These are phyloP conservation scores for Cladorrhinum samala DNA, from an alignment of 495 filamentous ascomycete species.

Conservation along the genomic window DNA sequence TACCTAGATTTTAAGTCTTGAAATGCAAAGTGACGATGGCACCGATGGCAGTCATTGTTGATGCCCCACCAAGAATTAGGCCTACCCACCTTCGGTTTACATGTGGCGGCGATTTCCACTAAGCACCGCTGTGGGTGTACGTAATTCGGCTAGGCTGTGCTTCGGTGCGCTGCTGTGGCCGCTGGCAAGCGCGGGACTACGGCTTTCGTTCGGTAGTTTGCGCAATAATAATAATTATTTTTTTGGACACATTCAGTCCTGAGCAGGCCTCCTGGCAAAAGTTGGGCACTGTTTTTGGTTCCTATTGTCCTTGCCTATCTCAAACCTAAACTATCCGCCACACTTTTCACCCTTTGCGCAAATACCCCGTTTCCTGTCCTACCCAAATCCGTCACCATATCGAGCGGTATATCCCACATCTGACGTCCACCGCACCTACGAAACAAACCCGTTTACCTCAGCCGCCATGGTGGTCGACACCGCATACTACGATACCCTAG, in stretches of 20 bases:
- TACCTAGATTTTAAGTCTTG: too few relatives aligned
- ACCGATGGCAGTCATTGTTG: background rate
- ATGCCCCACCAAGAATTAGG: slow-evolving; percentile 6
- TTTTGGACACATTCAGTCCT: background rate
- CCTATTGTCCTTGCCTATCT: background rate
- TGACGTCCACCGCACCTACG: background rate
- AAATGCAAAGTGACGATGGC: background rate
- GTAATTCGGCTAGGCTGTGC: slow-evolving; percentile 15
- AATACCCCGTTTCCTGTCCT: background rate
- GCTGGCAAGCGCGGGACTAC: slow-evolving; percentile 3
- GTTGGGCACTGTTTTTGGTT: background rate
- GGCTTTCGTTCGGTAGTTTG: slow-evolving; percentile 4
- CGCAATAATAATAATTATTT: background rate
- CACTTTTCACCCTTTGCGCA: background rate
- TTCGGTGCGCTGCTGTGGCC: background rate
- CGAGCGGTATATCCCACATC: background rate
- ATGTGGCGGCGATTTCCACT: slow-evolving; percentile 12
- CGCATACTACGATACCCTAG: slow-evolving; percentile 83
- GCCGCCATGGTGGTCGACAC: slow-evolving; percentile 75
- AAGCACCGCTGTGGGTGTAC: slow-evolving; percentile 11
- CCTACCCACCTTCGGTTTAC: background rate
- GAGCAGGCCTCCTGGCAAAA: background rate
- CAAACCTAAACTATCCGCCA: too few relatives aligned
- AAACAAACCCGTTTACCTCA: background rate
- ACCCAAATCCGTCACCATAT: background rate